These are phyloP conservation scores for Leptographium procerum DNA, from an alignment of 2,329 filamentous ascomycete genomes.

Conservation along the genomic window DNA sequence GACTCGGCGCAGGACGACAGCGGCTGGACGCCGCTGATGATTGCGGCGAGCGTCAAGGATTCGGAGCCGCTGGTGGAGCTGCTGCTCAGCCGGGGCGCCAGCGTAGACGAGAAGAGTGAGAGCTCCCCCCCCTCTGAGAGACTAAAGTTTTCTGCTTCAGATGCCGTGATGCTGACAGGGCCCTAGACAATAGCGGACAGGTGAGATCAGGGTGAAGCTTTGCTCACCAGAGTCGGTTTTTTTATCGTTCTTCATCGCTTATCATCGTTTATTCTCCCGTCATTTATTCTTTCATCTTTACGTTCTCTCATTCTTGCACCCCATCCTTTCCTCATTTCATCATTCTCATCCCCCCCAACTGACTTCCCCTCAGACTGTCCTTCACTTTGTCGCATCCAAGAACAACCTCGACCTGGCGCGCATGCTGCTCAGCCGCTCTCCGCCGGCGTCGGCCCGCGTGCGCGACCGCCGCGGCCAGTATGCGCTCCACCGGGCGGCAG, in stretches of 20 bases:
- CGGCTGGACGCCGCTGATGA: conserved; percentile 80
- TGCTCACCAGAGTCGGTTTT: no score
- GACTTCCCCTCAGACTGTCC: conserved; percentile 62
- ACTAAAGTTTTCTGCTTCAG: no score
- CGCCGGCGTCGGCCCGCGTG: conserved; percentile 61
- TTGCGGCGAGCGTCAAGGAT: conserved; percentile 63
- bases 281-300: no score
- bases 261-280: not conserved
- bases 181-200: conserved; percentile 54
- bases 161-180: conserved; percentile 9
- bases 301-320: no score
- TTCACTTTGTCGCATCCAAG: conserved; percentile 90
- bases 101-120: conserved; percentile 62
- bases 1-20: conserved; percentile 48
- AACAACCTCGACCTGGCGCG: conserved; percentile 72
- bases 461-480: conserved; percentile 85
- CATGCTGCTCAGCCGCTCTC: conserved; percentile 60
- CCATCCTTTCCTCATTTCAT: no score
- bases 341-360: no score
- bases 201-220: no score
- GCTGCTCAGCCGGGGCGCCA: conserved; percentile 57
- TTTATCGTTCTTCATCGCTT: not conserved
- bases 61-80: conserved; percentile 57
- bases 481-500: conserved; percentile 81
- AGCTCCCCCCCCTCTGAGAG: not conserved